These are phyloP conservation scores for Chaetomium fimeti DNA, from an alignment of 495 filamentous ascomycete genomes.

Conservation along the genomic window DNA sequence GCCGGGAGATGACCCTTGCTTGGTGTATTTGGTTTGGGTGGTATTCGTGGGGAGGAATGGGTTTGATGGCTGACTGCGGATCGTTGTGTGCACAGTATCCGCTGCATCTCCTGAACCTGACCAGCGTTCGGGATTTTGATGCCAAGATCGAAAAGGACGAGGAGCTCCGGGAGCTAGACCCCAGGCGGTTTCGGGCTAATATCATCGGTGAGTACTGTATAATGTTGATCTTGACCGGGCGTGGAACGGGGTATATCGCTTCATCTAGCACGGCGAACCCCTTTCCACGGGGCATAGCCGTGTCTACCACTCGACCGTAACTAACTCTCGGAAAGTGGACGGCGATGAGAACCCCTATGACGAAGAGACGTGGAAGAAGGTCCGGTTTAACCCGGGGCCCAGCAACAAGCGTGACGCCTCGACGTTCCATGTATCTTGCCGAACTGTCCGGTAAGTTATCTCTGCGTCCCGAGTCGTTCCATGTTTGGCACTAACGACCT, in stretches of 20 bases:
- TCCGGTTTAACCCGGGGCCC: slow-evolving; percentile 56
- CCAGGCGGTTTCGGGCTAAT: slow-evolving; percentile 78
- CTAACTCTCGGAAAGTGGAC: slow-evolving; percentile 38
- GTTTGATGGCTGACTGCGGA: background rate
- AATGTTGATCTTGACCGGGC: background rate
- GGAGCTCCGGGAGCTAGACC: slow-evolving; percentile 51
- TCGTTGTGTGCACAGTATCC: slow-evolving; percentile 58
- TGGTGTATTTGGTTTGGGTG: background rate
- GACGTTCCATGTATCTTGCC: slow-evolving; percentile 61
- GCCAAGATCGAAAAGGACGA: slow-evolving; percentile 54
- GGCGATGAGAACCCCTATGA: slow-evolving; percentile 40
- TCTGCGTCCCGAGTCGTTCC: background rate
- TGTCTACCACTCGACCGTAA: background rate
- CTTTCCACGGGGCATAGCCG: background rate
- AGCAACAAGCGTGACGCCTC: slow-evolving; percentile 34
- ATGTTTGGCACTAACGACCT: slow-evolving; percentile 19
- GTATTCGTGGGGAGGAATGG: background rate
- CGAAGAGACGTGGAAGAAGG: slow-evolving; percentile 78
- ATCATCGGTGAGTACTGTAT: slow-evolving; percentile 57
- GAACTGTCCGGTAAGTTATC: slow-evolving; percentile 56
- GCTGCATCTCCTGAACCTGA: slow-evolving; percentile 73
- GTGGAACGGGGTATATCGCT: background rate
- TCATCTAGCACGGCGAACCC: background rate
- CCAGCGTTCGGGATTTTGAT: slow-evolving; percentile 66
- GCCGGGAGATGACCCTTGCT: slow-evolving; percentile 19